phyloP scores from a whole-genome alignment of 2,329 filamentous ascomycete genomes.

The Epichloe sylvatica region DNA sequence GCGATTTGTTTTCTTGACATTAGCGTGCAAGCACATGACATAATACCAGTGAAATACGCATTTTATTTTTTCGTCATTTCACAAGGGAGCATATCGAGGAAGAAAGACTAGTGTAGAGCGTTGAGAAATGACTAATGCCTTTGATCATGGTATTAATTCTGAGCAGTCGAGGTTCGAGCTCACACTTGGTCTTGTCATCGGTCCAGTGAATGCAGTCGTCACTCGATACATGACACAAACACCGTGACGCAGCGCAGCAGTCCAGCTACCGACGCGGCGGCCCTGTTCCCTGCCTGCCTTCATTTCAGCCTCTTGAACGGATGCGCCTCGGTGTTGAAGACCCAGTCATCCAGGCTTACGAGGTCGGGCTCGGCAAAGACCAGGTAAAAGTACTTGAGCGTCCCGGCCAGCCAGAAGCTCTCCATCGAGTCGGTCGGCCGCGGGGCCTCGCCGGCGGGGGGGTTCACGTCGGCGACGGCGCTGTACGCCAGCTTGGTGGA shows the following conservation, averaged over 20 bases:
- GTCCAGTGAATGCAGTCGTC: no score
- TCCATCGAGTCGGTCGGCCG: conserved; percentile 49
- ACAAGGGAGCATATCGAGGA: no score
- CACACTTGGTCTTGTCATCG: no score
- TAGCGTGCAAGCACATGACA: no score
- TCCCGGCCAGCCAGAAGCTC: conserved; percentile 58
- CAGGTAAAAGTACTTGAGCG: conserved; percentile 62
- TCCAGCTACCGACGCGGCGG: background rate
- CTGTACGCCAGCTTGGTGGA: conserved; percentile 34
- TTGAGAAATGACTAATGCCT: no score
- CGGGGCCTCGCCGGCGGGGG: conserved; percentile 12
- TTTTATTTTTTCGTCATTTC: no score
- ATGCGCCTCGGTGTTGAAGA: conserved; percentile 44
- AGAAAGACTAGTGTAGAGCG: no score
- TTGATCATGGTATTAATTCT: no score
- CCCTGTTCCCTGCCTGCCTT: background rate
- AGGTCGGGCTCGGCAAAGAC: conserved; percentile 52
- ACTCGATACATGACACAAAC: no score
- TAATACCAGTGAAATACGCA: no score
- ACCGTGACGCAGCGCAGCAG: background rate
- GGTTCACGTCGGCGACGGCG: conserved; percentile 29
- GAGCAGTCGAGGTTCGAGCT: no score
- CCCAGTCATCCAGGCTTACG: conserved; percentile 54
- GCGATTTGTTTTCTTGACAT: no score
- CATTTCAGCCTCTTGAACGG: conserved; percentile 21